Conservation (phyloP, 108 stramenopile species). For the Nitzschia sp. region DNA sequence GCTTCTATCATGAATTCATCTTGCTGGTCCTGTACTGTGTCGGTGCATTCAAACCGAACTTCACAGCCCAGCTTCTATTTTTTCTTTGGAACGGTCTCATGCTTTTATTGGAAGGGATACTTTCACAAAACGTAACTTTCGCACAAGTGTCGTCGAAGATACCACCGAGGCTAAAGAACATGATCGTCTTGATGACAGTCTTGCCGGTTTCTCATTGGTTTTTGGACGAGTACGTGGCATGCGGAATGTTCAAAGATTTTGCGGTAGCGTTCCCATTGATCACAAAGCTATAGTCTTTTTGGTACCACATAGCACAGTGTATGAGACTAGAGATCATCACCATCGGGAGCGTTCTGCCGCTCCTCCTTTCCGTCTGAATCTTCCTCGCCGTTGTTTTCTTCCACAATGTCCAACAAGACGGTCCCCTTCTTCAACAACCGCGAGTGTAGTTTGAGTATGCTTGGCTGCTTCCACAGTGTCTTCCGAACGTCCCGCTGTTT, state of each 20-base stretch:
- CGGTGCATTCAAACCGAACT: background rate
- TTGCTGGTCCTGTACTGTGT: background rate
- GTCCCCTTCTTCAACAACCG: conserved; percentile 19
- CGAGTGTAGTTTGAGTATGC: conserved; percentile 54
- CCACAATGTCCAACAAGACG: conserved; percentile 7
- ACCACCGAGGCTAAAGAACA: background rate
- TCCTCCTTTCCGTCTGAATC: too few relatives aligned
- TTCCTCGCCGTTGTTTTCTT: background rate
- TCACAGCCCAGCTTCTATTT: background rate
- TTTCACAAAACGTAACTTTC: background rate
- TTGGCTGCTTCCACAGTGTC: conserved; percentile 73
- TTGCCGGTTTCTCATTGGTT: background rate
- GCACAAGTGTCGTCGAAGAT: background rate
- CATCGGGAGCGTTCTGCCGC: too few relatives aligned
- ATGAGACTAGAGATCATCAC: too few relatives aligned
- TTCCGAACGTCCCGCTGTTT: conserved; percentile 68
- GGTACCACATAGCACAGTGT: too few relatives aligned
- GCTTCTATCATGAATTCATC: background rate
- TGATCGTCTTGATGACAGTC: background rate
- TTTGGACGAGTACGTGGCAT: background rate
- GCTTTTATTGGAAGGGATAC: background rate
- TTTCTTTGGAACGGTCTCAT: background rate
- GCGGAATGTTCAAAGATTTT: background rate
- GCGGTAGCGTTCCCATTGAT: background rate
- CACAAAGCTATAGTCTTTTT: background rate